Evolutionary conservation across 768 basidiomycete genomes (phyloP).

Genomic region (Phaffia tasmanica): DNA sequence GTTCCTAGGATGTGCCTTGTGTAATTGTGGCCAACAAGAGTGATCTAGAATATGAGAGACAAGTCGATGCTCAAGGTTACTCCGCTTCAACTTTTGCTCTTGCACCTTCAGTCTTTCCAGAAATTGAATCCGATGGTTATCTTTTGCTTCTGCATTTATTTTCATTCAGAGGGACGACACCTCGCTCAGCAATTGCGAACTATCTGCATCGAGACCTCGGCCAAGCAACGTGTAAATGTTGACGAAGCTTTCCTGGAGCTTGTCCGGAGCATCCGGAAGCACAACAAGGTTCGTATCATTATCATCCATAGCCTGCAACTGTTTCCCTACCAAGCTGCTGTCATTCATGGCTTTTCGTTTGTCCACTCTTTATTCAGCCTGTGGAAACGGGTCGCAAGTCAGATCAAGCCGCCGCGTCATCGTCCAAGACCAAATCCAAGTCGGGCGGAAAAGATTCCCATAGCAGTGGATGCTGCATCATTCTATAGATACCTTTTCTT

Average conservation of each 20-base stretch:
- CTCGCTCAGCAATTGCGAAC: slow-evolving; percentile 89
- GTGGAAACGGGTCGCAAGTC: no score
- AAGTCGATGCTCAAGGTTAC: slow-evolving; percentile 86
- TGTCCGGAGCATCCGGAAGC: slow-evolving; percentile 84
- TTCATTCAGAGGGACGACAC: slow-evolving; percentile 75
- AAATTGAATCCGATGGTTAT: no score
- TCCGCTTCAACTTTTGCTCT: background rate
- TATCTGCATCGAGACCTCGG: slow-evolving; percentile 91
- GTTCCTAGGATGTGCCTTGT: slow-evolving; percentile 47
- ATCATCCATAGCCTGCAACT: background rate
- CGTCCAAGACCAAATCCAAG: no score
- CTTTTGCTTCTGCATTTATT: background rate
- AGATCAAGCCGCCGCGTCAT: no score
- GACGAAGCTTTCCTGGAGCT: slow-evolving; percentile 90
- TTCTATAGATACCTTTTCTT: no score
- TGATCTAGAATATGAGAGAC: slow-evolving; percentile 88
- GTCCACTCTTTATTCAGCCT: no score
- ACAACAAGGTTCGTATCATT: slow-evolving; percentile 60
- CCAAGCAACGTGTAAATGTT: slow-evolving; percentile 91
- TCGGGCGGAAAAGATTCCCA: no score
- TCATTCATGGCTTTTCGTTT: no score
- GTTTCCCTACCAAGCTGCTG: background rate
- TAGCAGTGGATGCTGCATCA: no score
- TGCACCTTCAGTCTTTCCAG: background rate
- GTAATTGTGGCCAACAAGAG: slow-evolving; percentile 83